Percentiles rank a stretch among this genome's conserved stretches.
These are phyloP conservation scores for Aspergillus biplanus DNA, from an alignment of 495 filamentous ascomycete genomes.

Conservation along the genomic window DNA sequence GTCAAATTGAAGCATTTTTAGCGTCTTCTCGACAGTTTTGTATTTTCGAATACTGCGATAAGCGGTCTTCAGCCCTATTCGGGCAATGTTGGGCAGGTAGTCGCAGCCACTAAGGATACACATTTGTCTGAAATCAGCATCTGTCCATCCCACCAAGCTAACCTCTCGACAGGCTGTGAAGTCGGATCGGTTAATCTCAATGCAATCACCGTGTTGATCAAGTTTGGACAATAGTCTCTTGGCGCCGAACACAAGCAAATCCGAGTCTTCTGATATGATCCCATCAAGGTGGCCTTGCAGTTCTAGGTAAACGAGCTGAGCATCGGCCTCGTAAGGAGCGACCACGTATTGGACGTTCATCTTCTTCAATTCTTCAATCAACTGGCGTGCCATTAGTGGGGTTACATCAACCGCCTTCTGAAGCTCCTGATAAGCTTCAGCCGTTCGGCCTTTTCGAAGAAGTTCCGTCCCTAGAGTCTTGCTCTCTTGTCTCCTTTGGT, in stretches of 20 bases:
- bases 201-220: constrained; percentile 88
- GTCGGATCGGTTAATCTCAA: constrained; percentile 85
- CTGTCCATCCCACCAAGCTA: constrained; percentile 87
- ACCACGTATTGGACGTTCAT: constrained; percentile 84
- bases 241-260: constrained; percentile 93
- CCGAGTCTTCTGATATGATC: constrained; percentile 95
- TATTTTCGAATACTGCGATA: constrained; percentile 87
- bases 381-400: constrained; percentile 86
- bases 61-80: constrained; percentile 91
- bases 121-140: constrained; percentile 90
- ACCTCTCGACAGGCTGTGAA: constrained; percentile 89
- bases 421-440: constrained; percentile 82
- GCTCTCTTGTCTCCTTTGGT: constrained; percentile 71
- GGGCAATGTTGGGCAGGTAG: constrained; percentile 81
- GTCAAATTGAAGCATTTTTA: constrained; percentile 83
- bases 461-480: constrained; percentile 76
- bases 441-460: constrained; percentile 73
- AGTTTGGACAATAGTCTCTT: constrained; percentile 90
- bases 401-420: constrained; percentile 98
- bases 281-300: constrained; percentile 78
- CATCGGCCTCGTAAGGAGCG: constrained; percentile 96
- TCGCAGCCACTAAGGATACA: constrained; percentile 98
- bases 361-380: constrained; percentile 90
- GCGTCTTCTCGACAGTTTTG: constrained; percentile 80
- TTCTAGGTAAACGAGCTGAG: constrained; percentile 93